phyloP scores from a whole-genome alignment of 495 filamentous ascomycete genomes.

The Penicillium canescens region DNA sequence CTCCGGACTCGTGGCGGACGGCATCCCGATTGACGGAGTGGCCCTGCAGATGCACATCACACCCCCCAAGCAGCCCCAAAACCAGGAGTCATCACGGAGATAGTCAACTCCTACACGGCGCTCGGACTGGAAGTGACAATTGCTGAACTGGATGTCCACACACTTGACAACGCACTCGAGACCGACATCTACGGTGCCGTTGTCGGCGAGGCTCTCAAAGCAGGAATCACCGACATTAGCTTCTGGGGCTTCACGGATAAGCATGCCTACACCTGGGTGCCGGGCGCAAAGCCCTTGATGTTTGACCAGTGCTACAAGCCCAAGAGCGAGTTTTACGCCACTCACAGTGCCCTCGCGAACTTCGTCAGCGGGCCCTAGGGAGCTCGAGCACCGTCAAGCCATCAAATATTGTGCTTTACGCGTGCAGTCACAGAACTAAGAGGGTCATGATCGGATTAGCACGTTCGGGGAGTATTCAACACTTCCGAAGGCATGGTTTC shows the following conservation, averaged over 20 bases:
- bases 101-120: neutral
- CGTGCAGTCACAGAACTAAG: no score
- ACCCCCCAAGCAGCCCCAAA: neutral
- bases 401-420: neutral
- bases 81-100: neutral
- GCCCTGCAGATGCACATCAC: conserved; percentile 2
- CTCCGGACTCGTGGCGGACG: neutral
- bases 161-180: neutral
- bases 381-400: neutral
- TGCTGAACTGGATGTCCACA: neutral
- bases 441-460: no score
- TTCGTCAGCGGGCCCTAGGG: neutral
- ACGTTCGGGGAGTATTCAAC: no score
- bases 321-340: neutral
- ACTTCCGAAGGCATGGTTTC: no score
- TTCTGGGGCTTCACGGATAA: conserved; percentile 19
- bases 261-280: conserved; percentile 14
- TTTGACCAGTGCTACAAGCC: conserved; percentile 13
- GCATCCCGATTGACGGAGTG: neutral
- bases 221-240: conserved; percentile 14
- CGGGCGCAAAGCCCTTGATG: conserved; percentile 15
- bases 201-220: conserved; percentile 7
- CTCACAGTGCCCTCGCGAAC: neutral
- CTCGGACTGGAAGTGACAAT: neutral
- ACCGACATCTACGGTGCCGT: neutral